Percentiles rank a stretch among this genome's conserved stretches.
Evolutionary conservation across 371 early-diverging fungal species (phyloP).

Genomic region (Sporodiniella umbellata): DNA sequence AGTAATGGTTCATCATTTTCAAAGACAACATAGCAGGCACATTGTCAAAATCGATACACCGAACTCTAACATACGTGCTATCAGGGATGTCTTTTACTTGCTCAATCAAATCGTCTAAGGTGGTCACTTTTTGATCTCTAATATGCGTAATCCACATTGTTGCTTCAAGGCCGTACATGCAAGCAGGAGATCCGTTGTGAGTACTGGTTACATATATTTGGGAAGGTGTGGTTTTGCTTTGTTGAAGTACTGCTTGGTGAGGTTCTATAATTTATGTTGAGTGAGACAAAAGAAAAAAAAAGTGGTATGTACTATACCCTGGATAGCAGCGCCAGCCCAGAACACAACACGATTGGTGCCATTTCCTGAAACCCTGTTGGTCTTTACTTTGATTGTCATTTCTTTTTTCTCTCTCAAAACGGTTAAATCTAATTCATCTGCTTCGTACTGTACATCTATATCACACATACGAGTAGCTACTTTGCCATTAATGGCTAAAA

Average conservation of each 20-base stretch:
- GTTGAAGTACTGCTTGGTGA: constrained; percentile 81
- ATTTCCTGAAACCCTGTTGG: constrained; percentile 63
- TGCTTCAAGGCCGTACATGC: constrained; percentile 77
- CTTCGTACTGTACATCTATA: constrained; percentile 59
- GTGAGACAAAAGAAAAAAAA: neutral
- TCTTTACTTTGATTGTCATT: constrained; percentile 58
- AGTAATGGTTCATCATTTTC: constrained; percentile 82
- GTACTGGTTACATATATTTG: constrained; percentile 73
- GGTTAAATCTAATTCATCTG: constrained; percentile 56
- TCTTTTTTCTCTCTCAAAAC: constrained; percentile 68
- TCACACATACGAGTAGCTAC: constrained; percentile 69
- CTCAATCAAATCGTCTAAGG: constrained; percentile 59
- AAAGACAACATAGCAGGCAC: constrained; percentile 77
- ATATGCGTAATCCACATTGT: constrained; percentile 83
- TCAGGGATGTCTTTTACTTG: constrained; percentile 65
- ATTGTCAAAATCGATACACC: constrained; percentile 76
- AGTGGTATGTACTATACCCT: constrained; percentile 36
- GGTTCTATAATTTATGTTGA: constrained; percentile 48
- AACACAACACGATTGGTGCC: constrained; percentile 65
- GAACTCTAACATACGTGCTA: constrained; percentile 81
- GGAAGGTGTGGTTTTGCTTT: constrained; percentile 69
- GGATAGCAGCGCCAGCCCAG: constrained; percentile 73
- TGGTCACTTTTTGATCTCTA: constrained; percentile 57
- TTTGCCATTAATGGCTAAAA: constrained; percentile 70
- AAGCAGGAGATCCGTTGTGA: constrained; percentile 76